phyloP scores from a whole-genome alignment of 441 rosid species.

The Aquilaria agallochum region DNA sequence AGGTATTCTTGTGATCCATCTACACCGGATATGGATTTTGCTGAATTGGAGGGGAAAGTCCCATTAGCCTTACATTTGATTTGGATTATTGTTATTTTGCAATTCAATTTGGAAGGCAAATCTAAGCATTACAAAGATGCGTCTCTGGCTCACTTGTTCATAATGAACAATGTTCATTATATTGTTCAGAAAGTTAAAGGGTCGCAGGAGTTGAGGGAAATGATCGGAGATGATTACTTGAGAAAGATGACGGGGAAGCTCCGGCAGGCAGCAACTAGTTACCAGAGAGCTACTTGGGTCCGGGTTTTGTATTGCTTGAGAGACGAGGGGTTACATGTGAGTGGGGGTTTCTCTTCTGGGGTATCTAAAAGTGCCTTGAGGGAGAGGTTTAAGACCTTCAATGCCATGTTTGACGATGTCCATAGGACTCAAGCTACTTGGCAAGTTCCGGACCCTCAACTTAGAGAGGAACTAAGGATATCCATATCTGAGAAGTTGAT shows the following conservation, averaged over 20 bases:
- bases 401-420: constrained; percentile 68
- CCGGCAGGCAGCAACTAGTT: constrained; percentile 50
- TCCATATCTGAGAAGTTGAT: constrained; percentile 61
- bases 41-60: constrained; percentile 53
- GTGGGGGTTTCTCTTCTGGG: constrained; percentile 87
- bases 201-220: constrained; percentile 53
- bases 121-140: constrained; percentile 52
- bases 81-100: constrained; percentile 82
- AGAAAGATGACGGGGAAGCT: constrained; percentile 47
- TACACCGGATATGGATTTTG: constrained; percentile 47
- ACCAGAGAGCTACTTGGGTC: constrained; percentile 69
- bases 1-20: constrained; percentile 52
- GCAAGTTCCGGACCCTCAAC: constrained; percentile 62
- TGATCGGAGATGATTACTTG: constrained; percentile 63
- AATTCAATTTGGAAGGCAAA: constrained; percentile 66
- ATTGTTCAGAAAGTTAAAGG: constrained; percentile 59
- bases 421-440: constrained; percentile 54
- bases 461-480: constrained; percentile 65
- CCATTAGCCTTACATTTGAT: constrained; percentile 77
- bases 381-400: constrained; percentile 65
- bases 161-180: constrained; percentile 67
- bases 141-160: constrained; percentile 46
- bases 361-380: constrained; percentile 57
- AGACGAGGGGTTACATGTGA: constrained; percentile 65
- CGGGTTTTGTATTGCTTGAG: constrained; percentile 58